phyloP scores from a whole-genome alignment of 139 green algal species.

The Picochlorum sp. region DNA sequence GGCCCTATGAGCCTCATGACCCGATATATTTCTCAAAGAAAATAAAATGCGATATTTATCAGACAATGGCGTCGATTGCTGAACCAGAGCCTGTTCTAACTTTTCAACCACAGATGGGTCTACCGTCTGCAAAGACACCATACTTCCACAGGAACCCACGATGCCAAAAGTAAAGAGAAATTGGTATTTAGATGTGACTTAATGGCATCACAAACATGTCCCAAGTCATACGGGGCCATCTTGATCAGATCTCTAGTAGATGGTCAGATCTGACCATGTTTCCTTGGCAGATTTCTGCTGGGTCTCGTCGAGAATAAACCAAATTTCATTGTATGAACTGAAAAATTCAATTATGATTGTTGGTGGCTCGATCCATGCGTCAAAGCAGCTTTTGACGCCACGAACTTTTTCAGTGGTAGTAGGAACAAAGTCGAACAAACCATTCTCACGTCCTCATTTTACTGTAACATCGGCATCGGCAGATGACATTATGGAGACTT shows the following conservation, averaged over 20 bases:
- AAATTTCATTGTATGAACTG: too few relatives aligned
- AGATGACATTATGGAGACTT: not conserved
- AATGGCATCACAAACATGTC: too few relatives aligned
- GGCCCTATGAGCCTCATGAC: constrained; percentile 39
- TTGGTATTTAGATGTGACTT: too few relatives aligned
- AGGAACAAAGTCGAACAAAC: not conserved
- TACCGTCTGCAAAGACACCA: not conserved
- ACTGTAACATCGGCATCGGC: not conserved
- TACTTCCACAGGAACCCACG: not conserved
- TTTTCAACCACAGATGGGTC: constrained; percentile 24
- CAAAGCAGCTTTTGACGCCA: too few relatives aligned
- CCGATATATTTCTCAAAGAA: constrained; percentile 57
- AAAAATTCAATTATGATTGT: too few relatives aligned
- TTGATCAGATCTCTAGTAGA: too few relatives aligned
- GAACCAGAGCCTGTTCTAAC: constrained; percentile 44
- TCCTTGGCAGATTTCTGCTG: too few relatives aligned
- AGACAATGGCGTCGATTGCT: constrained; percentile 37
- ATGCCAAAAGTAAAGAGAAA: too few relatives aligned
- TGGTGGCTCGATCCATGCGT: too few relatives aligned
- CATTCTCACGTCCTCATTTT: not conserved
- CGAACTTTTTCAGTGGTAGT: not conserved
- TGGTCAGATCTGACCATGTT: too few relatives aligned
- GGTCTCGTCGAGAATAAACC: too few relatives aligned
- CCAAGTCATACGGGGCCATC: too few relatives aligned
- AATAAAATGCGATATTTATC: constrained; percentile 77